Evolutionary conservation across 1,284 basidiomycete genomes (phyloP), one percentile per base, ranked within the genome.

Genomic region (Flammula alnicola): DNA sequence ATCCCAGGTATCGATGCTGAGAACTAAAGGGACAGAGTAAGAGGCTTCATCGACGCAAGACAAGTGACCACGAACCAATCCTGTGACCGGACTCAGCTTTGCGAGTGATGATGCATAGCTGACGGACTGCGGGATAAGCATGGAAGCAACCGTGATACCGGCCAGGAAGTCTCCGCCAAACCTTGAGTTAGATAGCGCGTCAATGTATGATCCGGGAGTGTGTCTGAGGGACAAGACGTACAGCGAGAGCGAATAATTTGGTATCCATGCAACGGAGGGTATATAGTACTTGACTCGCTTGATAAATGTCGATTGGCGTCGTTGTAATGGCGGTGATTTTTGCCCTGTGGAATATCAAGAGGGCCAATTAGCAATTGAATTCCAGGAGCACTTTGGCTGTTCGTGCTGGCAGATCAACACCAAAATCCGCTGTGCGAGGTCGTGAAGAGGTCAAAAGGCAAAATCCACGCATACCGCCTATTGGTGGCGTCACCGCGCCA

Each of bases 71-170:
- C 84, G 63, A 70, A 95, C 93, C 59, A 98, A 73, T 38, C 95
- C 95, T 31, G 91, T 81, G 0, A 91, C 81, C 17, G 93, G 91
- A 56, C 81, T 87, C 30, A 95, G 73, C 54, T 86, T 83, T 7
- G 94, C 93, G 5, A 98, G 74, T 3, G 91, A 88, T 1, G 88
- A 86, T 3, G 93, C 93, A 65, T 97, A 98, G 60, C 91, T 93
- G 69, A 98, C 91, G 1, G 90, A 92, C 67, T 94, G 92, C 3
- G 95, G 95, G 56, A 97, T 91, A 39, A 97, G 78, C 72, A 97
- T 86, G 52, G 88, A 92, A 6, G 94, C 91, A 5, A 96, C 84
- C 0, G 94, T 95, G 12, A 95, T 63, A 3, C 93, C 95, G 10
- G 92, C 91, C 0, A 93, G 75, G 6, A 92, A 60, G 67, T 97